phyloP scores from a whole-genome alignment of 2,329 filamentous ascomycete genomes.

The Alternaria novae-zelandiae region DNA sequence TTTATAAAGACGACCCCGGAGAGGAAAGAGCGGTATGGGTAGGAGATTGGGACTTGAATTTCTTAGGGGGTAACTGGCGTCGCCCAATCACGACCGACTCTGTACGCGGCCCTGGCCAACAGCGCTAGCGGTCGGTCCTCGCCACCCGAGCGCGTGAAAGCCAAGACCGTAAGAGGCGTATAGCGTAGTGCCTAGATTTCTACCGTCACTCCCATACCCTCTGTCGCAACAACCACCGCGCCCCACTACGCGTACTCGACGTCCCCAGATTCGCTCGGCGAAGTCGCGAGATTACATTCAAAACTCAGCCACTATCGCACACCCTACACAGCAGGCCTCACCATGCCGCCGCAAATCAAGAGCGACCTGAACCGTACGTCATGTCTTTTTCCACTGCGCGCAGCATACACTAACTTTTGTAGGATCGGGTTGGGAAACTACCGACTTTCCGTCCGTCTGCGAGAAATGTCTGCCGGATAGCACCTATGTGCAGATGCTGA shows the following conservation, averaged over 20 bases:
- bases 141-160: slow-evolving; percentile 19
- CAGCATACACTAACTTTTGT: background rate
- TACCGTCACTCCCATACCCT: slow-evolving; percentile 19
- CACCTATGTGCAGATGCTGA: slow-evolving; percentile 98
- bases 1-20: slow-evolving; percentile 21
- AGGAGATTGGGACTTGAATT: slow-evolving; percentile 29
- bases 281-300: background rate
- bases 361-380: slow-evolving; percentile 87
- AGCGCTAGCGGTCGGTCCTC: slow-evolving; percentile 9
- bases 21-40: slow-evolving; percentile 34
- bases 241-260: slow-evolving; percentile 21
- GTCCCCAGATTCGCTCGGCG: slow-evolving; percentile 15
- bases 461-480: slow-evolving; percentile 96
- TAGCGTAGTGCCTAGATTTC: slow-evolving; percentile 23
- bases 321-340: slow-evolving; percentile 1
- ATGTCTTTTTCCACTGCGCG: background rate
- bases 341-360: slow-evolving; percentile 91
- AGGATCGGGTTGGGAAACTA: slow-evolving; percentile 81
- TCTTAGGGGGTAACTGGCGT: slow-evolving; percentile 13
- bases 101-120: slow-evolving; percentile 21
- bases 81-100: slow-evolving; percentile 22
- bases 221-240: slow-evolving; percentile 12
- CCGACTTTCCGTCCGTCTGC: slow-evolving; percentile 85
- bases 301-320: background rate
- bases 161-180: slow-evolving; percentile 7